Base-by-base conservation (phyloP, 768 basidiomycete genomes). In the Steccherinum ochraceum region DNA sequence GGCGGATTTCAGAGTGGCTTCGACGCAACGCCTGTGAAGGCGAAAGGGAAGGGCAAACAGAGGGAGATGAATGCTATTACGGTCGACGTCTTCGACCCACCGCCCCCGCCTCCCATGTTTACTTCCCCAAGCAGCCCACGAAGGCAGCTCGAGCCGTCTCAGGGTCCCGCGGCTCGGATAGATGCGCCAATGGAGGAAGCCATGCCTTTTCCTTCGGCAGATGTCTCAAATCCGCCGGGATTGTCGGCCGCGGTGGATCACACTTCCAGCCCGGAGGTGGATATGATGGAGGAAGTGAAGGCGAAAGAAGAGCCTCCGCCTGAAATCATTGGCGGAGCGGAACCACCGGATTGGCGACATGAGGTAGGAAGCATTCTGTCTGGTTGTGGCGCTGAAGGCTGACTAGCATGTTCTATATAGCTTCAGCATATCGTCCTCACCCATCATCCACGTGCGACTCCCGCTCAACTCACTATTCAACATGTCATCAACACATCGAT, bases 341-440 rank as follows among this genome's bases (percentile, higher is more conserved):
- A 71, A 39, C 68, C 69, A 45, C 67, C 75, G 12, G 76, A 79
- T 53, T 79, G 79, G 78, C 76, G 71, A 52, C 68, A 70, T 16
- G 77, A 83, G 72, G 86, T 87, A 61, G 19, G 67, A n/a, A n/a
- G n/a, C n/a, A n/a, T n/a, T n/a, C n/a, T n/a, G n/a, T n/a, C n/a
- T n/a, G n/a, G n/a, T n/a, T n/a, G n/a, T n/a, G n/a, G n/a, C n/a
- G n/a, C n/a, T n/a, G n/a, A n/a, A n/a, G n/a, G n/a, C n/a, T n/a
- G n/a, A n/a, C n/a, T n/a, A n/a, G n/a, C n/a, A n/a, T n/a, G n/a
- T n/a, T n/a, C n/a, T 16, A 20, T 12, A 30, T 40, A 89, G 86
- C 65, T 87, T 44, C 79, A 77, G 55, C 72, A 77, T 40, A 70
- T 84, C 24, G 63, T 88, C n/a, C 59, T 87, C 48, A 79, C 76